These are phyloP conservation scores for Grifola frondosa DNA, from an alignment of 1,284 basidiomycete species.

Conservation along the genomic window DNA sequence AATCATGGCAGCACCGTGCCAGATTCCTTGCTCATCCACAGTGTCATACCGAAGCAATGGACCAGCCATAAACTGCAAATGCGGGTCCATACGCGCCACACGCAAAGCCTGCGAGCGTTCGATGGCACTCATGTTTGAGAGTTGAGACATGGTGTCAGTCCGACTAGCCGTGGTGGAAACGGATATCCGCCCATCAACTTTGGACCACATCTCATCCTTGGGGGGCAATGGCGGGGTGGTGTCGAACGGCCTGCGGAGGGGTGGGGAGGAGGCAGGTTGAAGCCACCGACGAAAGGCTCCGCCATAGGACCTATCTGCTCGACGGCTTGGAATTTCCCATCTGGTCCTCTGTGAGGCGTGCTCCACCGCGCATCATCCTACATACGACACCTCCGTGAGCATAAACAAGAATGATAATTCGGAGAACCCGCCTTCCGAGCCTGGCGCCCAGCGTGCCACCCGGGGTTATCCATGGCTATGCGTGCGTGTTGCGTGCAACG, in stretches of 20 bases:
- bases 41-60: constrained; percentile 93
- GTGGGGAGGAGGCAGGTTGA: constrained; percentile 19
- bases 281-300: constrained; percentile 46
- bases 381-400: neutral
- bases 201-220: constrained; percentile 31
- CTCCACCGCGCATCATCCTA: constrained; percentile 49
- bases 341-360: constrained; percentile 44
- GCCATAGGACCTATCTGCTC: constrained; percentile 58
- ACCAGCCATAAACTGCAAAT: constrained; percentile 80
- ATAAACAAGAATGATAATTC: constrained; percentile 2
- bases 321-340: constrained; percentile 52
- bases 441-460: constrained; percentile 60
- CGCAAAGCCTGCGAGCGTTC: constrained; percentile 61
- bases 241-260: constrained; percentile 20
- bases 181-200: constrained; percentile 19
- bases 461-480: constrained; percentile 60
- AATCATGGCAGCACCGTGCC: constrained; percentile 85
- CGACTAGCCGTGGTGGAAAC: constrained; percentile 9
- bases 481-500: constrained; percentile 1
- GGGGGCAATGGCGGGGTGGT: constrained; percentile 38
- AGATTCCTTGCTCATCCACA: constrained; percentile 71
- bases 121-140: constrained; percentile 56
- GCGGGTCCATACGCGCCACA: constrained; percentile 65
- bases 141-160: constrained; percentile 29
- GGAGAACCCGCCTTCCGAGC: constrained; percentile 26